Evolutionary conservation across 331 rosid species (phyloP).

Genomic region (Pyracantha coccinea): DNA sequence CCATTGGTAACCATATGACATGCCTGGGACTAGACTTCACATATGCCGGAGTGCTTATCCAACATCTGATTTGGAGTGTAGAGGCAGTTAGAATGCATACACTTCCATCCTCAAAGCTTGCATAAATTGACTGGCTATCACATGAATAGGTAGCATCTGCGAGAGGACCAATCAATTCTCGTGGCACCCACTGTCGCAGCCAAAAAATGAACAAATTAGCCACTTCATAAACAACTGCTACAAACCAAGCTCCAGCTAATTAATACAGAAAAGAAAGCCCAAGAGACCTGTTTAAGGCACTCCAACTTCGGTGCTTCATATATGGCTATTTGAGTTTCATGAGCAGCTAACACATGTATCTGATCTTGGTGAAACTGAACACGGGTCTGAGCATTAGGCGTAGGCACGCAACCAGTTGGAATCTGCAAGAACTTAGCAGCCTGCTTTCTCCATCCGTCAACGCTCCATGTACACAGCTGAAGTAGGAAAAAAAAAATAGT

Average conservation of each 20-base stretch:
- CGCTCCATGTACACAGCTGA: not conserved
- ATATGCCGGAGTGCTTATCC: constrained; percentile 3
- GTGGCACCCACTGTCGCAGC: constrained; percentile 10
- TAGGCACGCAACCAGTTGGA: not conserved
- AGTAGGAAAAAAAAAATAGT: not conserved
- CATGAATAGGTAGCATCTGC: constrained; percentile 15
- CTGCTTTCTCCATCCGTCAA: constrained; percentile 2
- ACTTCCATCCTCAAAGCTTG: constrained; percentile 11
- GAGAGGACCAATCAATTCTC: not conserved
- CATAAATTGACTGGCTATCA: constrained; percentile 9
- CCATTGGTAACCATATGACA: not conserved
- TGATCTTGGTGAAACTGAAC: constrained; percentile 13
- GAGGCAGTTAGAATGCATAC: constrained; percentile 9
- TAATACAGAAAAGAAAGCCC: not conserved
- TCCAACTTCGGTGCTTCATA: constrained; percentile 15
- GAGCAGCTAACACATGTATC: constrained; percentile 8
- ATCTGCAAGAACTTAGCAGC: constrained; percentile 2
- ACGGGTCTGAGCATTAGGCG: not conserved
- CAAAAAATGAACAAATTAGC: not conserved
- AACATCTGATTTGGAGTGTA: not conserved
- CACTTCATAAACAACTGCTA: not conserved
- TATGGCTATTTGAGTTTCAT: constrained; percentile 17
- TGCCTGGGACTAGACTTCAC: constrained; percentile 7
- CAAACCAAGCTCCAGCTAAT: not conserved
- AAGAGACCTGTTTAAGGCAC: constrained; percentile 6